A percentile compares a stretch with the other conserved stretches of the same genome.
Conservation (phyloP, 805 yeast species). For the Kodamaea kakaduensis region DNA sequence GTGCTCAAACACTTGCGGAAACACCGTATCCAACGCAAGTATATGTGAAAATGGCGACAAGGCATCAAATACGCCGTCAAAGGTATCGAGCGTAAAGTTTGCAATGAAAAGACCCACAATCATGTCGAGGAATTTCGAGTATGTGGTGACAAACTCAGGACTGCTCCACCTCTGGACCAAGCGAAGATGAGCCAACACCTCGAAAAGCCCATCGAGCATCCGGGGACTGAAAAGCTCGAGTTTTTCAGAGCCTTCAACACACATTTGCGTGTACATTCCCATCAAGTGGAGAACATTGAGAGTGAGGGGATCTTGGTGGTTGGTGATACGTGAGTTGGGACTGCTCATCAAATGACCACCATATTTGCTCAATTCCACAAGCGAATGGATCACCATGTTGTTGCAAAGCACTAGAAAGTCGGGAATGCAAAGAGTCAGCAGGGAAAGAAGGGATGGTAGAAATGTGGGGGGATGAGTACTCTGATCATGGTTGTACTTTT, state of each 20-base stretch:
- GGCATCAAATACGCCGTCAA: constrained; percentile 22
- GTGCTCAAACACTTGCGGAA: constrained; percentile 35
- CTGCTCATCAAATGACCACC: constrained; percentile 4
- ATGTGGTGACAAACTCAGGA: constrained; percentile 14
- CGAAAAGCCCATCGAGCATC: constrained; percentile 37
- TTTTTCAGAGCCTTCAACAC: background rate
- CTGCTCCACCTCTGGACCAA: constrained; percentile 24
- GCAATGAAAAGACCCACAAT: constrained; percentile 37
- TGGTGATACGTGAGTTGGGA: background rate
- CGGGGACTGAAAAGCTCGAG: constrained; percentile 1
- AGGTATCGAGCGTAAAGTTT: constrained; percentile 15
- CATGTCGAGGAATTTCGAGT: constrained; percentile 27
- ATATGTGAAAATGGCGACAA: constrained; percentile 35
- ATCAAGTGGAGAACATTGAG: constrained; percentile 34
- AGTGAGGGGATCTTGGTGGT: constrained; percentile 13
- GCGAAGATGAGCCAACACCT: constrained; percentile 32
- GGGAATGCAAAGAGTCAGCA: constrained; percentile 6
- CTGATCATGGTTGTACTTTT: too few species aligned
- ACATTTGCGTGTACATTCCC: constrained; percentile 26
- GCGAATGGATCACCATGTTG: constrained; percentile 5
- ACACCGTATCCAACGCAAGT: constrained; percentile 29
- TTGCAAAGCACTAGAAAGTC: constrained; percentile 6
- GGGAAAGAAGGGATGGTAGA: too few species aligned
- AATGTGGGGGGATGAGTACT: too few species aligned
- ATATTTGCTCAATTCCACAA: constrained; percentile 2